Evolutionary conservation across 2,329 filamentous ascomycete species (phyloP), one percentile per base, ranked within the genome.

Genomic region (Apiospora pterosperma): DNA sequence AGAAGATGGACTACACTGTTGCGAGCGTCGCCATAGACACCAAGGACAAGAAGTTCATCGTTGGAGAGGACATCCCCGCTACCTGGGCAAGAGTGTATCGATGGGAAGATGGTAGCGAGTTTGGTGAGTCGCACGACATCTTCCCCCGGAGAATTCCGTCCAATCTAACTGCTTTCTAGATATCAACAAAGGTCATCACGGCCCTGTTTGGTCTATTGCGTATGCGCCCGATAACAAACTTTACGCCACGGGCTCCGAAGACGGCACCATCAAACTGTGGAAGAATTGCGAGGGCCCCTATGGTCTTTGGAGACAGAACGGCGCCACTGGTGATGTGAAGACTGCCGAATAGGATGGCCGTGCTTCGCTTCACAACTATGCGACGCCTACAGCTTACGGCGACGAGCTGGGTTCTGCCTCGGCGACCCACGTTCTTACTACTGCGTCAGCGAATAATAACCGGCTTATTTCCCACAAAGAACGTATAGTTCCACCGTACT

Each of bases 81-180:
- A 98, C 96, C 0, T 99, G 95, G 95, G 95, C 96, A n/a, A 89
- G 92, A 66, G 91, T 98, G 6, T 96, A 97, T 80, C 88, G 93
- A 73, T 95, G 93, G 79, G 93, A 97, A 65, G 89, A 90, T 61
- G 91, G 91, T 71, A 85, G 86, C 69, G 93, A 97, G 77, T 81
- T 97, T 52, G 88, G 88, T 90, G 80, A 66, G 84, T 78, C 58
- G 67, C 62, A 34, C 19, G 19, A 34, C 7, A 10, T 55, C 48
- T n/a, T 34, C 7, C 31, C 5, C 16, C 7, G 16, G 63, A 28
- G 48, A 7, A 10, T 21, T 21, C 25, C 34, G 12, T 16, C 16
- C 14, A n/a, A 34, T 36, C 39, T 16, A 38, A 36, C 60, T 42
- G 10, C 19, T 44, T 16, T 16, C 11, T 67, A 90, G 96, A 98